phyloP scores from a whole-genome alignment of 2,329 filamentous ascomycete genomes.

The Nothophoma quercina region DNA sequence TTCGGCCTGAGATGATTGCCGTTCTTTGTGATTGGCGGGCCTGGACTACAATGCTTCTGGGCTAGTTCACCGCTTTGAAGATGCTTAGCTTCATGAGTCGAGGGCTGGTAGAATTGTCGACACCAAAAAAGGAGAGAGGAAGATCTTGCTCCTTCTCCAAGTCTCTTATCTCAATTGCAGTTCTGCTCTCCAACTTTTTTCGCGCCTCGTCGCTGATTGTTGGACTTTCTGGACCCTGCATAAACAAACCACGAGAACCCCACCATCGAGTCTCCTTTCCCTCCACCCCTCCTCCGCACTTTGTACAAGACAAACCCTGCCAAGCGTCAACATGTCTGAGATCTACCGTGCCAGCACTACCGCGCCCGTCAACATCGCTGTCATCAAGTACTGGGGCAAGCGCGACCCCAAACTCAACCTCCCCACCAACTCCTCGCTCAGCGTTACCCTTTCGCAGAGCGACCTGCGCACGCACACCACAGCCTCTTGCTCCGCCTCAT shows the following conservation, averaged over 20 bases:
- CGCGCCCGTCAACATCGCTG: slow-evolving; percentile 96
- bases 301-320: slow-evolving; percentile 4
- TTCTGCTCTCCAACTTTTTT: not conserved
- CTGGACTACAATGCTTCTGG: slow-evolving; percentile 12
- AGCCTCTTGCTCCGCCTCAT: slow-evolving; percentile 82
- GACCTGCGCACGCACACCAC: slow-evolving; percentile 96
- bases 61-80: slow-evolving; percentile 24
- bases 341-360: slow-evolving; percentile 95
- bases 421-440: slow-evolving; percentile 96
- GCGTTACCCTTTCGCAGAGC: slow-evolving; percentile 91
- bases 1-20: slow-evolving; percentile 22
- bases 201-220: slow-evolving; percentile 6
- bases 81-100: slow-evolving; percentile 13
- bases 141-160: not conserved
- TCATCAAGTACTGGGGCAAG: slow-evolving; percentile 99
- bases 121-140: slow-evolving; percentile 6
- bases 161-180: not conserved
- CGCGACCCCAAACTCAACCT: slow-evolving; percentile 92
- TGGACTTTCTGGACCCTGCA: slow-evolving; percentile 36
- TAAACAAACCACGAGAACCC: slow-evolving; percentile 26
- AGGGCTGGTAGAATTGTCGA: slow-evolving; percentile 7
- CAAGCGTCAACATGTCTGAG: slow-evolving; percentile 49
- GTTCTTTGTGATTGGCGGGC: slow-evolving; percentile 28
- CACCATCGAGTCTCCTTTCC: slow-evolving; percentile 22
- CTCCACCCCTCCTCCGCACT: slow-evolving; percentile 12